Evolutionary conservation across 2,329 filamentous ascomycete species (phyloP).

Genomic region (Dothidotthia symphoricarpi): DNA sequence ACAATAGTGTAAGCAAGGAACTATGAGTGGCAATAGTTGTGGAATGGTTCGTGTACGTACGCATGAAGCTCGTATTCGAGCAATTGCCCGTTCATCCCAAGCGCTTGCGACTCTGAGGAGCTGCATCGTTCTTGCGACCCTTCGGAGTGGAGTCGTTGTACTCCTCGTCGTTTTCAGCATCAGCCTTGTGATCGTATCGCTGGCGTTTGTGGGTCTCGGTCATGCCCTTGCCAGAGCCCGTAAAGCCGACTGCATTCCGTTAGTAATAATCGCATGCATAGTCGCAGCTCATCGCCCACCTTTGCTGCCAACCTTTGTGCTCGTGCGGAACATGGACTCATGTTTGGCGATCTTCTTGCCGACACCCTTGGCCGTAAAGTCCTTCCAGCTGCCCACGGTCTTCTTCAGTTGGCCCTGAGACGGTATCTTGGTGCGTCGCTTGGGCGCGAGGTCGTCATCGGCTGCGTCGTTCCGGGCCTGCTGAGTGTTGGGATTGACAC

Average conservation of each 20-base stretch:
- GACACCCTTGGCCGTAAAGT: conserved; percentile 74
- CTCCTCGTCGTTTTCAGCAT: conserved; percentile 28
- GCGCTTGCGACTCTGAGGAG: conserved; percentile 7
- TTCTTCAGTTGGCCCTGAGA: conserved; percentile 89
- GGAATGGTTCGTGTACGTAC: conserved; percentile 8
- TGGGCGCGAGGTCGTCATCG: conserved; percentile 59
- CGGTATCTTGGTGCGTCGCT: conserved; percentile 75
- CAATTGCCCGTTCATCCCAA: conserved; percentile 1
- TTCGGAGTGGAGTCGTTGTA: conserved; percentile 1
- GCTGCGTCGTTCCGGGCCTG: conserved; percentile 63
- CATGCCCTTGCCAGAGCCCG: conserved; percentile 92
- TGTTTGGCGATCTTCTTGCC: conserved; percentile 72
- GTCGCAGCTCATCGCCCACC: conserved; percentile 55
- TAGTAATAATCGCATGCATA: conserved; percentile 12
- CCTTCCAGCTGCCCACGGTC: conserved; percentile 91
- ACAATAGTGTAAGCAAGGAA: not conserved
- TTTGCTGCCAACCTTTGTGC: conserved; percentile 80
- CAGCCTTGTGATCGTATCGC: conserved; percentile 70
- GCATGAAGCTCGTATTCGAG: not conserved
- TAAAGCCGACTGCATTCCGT: conserved; percentile 75
- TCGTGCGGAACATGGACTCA: conserved; percentile 95
- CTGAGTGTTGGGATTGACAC: conserved; percentile 66
- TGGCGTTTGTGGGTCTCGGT: conserved; percentile 81
- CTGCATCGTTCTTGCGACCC: not conserved
- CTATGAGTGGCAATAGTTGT: conserved; percentile 2